These are phyloP conservation scores for Rubus idaeus DNA, from an alignment of 306 rosid species.

Conservation along the genomic window DNA sequence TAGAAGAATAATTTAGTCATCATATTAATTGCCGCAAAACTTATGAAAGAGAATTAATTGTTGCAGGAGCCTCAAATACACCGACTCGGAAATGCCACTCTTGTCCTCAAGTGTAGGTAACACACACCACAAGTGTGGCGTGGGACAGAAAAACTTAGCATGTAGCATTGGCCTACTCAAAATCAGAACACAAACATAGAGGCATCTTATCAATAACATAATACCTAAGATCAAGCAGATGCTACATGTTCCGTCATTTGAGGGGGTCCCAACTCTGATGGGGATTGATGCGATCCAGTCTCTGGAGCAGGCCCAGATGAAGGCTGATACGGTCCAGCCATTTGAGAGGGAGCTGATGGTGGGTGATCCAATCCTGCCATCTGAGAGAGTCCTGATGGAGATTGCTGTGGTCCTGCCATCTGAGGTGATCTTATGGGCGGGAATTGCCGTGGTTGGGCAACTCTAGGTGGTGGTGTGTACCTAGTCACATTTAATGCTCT, in stretches of 20 bases:
- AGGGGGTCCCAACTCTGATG: constrained; percentile 42
- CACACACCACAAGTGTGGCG: constrained; percentile 6
- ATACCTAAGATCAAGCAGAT: constrained; percentile 32
- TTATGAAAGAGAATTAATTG: constrained; percentile 17
- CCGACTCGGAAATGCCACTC: constrained; percentile 12
- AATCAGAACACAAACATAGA: constrained; percentile 14
- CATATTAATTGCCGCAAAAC: constrained; percentile 20
- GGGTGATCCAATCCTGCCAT: constrained; percentile 16
- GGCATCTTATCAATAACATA: constrained; percentile 16
- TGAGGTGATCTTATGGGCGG: constrained; percentile 38
- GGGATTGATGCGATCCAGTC: constrained; percentile 38
- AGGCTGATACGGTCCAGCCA: constrained; percentile 29
- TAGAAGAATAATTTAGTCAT: constrained; percentile 37
- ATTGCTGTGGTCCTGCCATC: constrained; percentile 21
- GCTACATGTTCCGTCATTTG: constrained; percentile 42
- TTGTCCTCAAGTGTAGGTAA: constrained; percentile 2
- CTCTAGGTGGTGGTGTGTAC: constrained; percentile 38
- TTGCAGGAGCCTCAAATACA: constrained; percentile 28
- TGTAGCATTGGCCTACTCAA: constrained; percentile 21
- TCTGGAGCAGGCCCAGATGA: constrained; percentile 25
- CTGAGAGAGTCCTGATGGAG: too few relatives aligned
- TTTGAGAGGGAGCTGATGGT: constrained; percentile 30
- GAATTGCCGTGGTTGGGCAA: constrained; percentile 25
- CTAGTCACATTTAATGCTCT: constrained; percentile 52
- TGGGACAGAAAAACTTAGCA: constrained; percentile 6